Evolutionary conservation across 192 early-diverging fungal genomes (phyloP).

Genomic region (Linnemannia zychae): DNA sequence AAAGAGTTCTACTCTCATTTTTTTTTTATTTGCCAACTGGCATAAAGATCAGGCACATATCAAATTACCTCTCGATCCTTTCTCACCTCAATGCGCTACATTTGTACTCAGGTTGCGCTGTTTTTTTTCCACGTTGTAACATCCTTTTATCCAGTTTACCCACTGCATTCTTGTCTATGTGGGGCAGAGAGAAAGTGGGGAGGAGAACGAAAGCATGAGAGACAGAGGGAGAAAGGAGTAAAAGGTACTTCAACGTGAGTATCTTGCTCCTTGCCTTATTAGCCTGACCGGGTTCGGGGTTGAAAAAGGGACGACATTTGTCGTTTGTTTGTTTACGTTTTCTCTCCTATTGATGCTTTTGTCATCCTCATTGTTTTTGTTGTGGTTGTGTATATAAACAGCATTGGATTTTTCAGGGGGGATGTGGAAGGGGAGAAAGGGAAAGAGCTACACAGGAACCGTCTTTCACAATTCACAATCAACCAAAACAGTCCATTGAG

Average conservation of each 20-base stretch:
- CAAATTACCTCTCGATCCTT: neutral
- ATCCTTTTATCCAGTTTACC: conserved; percentile 7
- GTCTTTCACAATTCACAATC: neutral
- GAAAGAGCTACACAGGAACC: neutral
- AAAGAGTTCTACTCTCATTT: no score
- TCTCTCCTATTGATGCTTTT: neutral
- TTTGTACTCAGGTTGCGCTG: no score
- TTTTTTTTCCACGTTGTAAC: neutral
- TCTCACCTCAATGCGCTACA: no score
- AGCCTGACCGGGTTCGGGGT: neutral
- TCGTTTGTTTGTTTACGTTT: conserved; percentile 3
- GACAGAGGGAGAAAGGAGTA: neutral
- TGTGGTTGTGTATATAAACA: neutral
- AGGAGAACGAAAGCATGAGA: no score
- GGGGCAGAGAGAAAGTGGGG: neutral
- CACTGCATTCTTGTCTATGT: neutral
- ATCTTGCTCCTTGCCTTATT: neutral
- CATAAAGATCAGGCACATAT: no score
- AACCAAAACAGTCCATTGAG: neutral
- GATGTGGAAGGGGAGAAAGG: neutral
- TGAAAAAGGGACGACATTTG: neutral
- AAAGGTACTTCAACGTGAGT: neutral
- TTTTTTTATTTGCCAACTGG: no score
- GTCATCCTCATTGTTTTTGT: neutral
- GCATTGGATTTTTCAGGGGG: neutral